A percentile compares a stretch with the other conserved stretches of the same genome.
These are phyloP conservation scores for Leptographium procerum DNA, from an alignment of 2,329 filamentous ascomycete species.

Conservation along the genomic window DNA sequence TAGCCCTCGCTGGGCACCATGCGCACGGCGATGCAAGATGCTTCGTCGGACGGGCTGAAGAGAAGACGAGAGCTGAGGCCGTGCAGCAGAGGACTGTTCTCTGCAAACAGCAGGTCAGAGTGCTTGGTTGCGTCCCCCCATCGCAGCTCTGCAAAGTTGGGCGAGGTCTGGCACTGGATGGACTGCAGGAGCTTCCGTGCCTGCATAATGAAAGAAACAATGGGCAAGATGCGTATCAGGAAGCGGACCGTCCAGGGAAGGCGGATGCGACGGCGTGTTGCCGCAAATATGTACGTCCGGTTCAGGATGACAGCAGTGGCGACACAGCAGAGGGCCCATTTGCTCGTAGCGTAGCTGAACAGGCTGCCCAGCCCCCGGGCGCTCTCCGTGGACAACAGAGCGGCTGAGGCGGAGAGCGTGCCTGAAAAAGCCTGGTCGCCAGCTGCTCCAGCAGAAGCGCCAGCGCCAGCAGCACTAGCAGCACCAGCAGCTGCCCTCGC, in stretches of 20 bases:
- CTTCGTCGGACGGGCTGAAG: conserved; percentile 60
- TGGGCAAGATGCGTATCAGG: conserved; percentile 57
- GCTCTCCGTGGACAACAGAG: conserved; percentile 44
- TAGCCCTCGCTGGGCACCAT: conserved; percentile 53
- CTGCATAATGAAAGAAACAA: conserved; percentile 59
- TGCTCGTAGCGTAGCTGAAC: conserved; percentile 81
- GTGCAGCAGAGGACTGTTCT: conserved; percentile 60
- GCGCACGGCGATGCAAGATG: conserved; percentile 61
- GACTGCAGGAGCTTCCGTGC: conserved; percentile 63
- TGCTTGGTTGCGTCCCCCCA: conserved; percentile 57
- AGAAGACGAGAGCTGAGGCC: conserved; percentile 59
- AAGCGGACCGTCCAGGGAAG: conserved; percentile 64
- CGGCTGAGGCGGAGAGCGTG: conserved; percentile 23
- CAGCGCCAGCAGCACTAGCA: too few species aligned
- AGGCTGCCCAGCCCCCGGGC: conserved; percentile 69
- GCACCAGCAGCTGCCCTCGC: not conserved
- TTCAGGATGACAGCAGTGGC: conserved; percentile 80
- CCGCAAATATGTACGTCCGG: conserved; percentile 86
- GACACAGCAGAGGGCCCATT: conserved; percentile 84
- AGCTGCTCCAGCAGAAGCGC: conserved; percentile 22
- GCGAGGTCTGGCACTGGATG: conserved; percentile 83
- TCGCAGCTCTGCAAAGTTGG: conserved; percentile 56
- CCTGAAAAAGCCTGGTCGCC: conserved; percentile 26
- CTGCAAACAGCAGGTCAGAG: conserved; percentile 58
- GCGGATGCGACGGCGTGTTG: conserved; percentile 67